Percentiles rank a stretch among this genome's conserved stretches.
phyloP scores from a whole-genome alignment of 768 basidiomycete genomes.

The Boletellus sp. region DNA sequence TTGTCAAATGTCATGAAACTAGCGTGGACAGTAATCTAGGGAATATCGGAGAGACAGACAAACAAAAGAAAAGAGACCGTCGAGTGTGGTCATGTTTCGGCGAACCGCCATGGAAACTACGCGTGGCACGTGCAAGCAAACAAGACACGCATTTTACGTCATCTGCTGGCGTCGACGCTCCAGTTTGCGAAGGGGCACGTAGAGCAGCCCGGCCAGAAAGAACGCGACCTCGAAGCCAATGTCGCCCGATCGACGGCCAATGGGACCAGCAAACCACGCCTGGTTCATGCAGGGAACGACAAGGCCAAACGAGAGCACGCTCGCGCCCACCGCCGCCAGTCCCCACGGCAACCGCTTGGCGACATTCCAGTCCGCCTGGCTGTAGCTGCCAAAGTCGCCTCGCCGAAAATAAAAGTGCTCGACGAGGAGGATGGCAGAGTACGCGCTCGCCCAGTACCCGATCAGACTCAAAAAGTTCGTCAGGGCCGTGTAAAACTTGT shows the following conservation, averaged over 20 bases:
- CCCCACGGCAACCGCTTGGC: constrained; percentile 56
- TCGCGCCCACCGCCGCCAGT: constrained; percentile 53
- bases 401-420: constrained; percentile 68
- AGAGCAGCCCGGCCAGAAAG: constrained; percentile 42
- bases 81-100: no score
- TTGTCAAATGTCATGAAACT: not conserved
- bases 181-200: constrained; percentile 51
- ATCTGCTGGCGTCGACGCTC: constrained; percentile 39
- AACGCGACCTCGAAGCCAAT: constrained; percentile 68
- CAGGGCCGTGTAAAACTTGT: constrained; percentile 59
- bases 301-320: constrained; percentile 49
- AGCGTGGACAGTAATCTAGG: not conserved
- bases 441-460: constrained; percentile 60
- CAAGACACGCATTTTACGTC: constrained; percentile 6
- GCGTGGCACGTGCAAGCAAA: no score
- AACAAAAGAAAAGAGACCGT: no score
- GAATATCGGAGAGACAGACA: not conserved
- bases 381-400: constrained; percentile 47
- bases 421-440: constrained; percentile 53
- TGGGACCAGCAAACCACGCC: constrained; percentile 66
- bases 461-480: constrained; percentile 67
- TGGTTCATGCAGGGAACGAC: constrained; percentile 69
- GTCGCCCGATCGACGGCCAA: constrained; percentile 62
- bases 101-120: no score
- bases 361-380: constrained; percentile 49